Conservation (phyloP, 2,329 filamentous ascomycete genomes). For the Delphinella strobiligena region DNA sequence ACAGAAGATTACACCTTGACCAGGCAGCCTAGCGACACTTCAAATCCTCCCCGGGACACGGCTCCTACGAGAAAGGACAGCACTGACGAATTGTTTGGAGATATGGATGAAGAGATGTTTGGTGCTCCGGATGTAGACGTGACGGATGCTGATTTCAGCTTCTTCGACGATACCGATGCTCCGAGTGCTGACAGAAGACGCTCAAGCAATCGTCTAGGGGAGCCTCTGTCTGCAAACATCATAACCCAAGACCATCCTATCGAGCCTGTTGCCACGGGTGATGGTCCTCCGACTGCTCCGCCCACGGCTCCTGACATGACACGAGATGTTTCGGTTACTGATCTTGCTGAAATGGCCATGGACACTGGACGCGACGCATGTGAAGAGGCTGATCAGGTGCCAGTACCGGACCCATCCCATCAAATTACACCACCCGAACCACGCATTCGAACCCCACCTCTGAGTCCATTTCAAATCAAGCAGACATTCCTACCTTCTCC, state of each 20-base stretch:
- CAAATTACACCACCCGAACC: no score
- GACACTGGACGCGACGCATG: no score
- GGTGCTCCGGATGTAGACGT: conserved; percentile 50
- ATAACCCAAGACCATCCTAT: no score
- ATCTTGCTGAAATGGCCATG: no score
- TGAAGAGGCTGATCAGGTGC: no score
- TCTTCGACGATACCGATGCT: conserved; percentile 54
- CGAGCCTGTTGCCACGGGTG: no score
- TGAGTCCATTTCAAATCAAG: conserved; percentile 30
- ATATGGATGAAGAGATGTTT: conserved; percentile 58
- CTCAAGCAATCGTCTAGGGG: background rate
- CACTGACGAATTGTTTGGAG: conserved; percentile 51
- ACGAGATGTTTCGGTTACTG: no score
- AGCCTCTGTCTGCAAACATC: no score
- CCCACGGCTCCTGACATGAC: no score
- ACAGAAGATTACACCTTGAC: background rate
- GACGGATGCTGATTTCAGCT: conserved; percentile 72
- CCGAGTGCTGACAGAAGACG: background rate
- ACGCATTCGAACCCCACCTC: conserved; percentile 19
- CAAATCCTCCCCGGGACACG: conserved; percentile 42
- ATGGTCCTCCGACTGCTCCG: no score
- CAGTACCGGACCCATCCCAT: no score
- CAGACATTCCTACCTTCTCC: conserved; percentile 37
- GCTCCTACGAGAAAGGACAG: conserved; percentile 22
- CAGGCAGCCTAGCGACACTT: conserved; percentile 23